A percentile compares a stretch with the other conserved stretches of the same genome.
Evolutionary conservation across 1,284 basidiomycete species (phyloP).

Genomic region (Sanguinoderma infundibulare): DNA sequence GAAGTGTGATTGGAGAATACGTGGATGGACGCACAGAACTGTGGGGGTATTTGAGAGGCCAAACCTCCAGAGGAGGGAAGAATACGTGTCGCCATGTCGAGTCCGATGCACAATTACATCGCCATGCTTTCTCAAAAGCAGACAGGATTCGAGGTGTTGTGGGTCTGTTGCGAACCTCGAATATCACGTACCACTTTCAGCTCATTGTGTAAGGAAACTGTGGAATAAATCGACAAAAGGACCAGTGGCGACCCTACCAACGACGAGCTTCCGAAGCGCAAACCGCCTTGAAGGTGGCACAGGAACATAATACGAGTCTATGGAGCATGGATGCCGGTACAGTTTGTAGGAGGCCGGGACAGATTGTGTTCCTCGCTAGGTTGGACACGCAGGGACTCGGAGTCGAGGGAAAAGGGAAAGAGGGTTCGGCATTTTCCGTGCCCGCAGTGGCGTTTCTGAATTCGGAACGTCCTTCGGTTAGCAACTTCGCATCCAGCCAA

Average conservation of each 20-base stretch:
- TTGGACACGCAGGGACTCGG: too few species aligned
- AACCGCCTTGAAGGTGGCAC: neutral
- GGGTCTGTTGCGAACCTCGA: neutral
- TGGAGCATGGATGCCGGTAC: neutral
- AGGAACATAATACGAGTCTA: neutral
- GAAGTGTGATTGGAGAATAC: neutral
- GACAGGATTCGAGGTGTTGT: neutral
- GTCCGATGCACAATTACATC: neutral
- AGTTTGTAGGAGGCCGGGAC: neutral
- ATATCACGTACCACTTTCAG: neutral
- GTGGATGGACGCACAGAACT: neutral
- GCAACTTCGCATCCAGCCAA: too few species aligned
- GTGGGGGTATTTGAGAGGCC: neutral
- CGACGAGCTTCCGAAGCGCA: neutral
- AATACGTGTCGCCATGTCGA: neutral
- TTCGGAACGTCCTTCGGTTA: too few species aligned
- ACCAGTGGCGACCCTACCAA: neutral
- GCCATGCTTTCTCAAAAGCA: neutral
- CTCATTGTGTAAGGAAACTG: neutral
- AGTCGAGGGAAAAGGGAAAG: neutral
- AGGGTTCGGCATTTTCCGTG: neutral
- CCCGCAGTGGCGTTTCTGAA: neutral
- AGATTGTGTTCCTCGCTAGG: neutral
- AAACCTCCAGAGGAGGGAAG: neutral
- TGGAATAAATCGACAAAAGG: neutral